phyloP scores from a whole-genome alignment of 2,329 filamentous ascomycete genomes.

The Nigrospora sphaerica region DNA sequence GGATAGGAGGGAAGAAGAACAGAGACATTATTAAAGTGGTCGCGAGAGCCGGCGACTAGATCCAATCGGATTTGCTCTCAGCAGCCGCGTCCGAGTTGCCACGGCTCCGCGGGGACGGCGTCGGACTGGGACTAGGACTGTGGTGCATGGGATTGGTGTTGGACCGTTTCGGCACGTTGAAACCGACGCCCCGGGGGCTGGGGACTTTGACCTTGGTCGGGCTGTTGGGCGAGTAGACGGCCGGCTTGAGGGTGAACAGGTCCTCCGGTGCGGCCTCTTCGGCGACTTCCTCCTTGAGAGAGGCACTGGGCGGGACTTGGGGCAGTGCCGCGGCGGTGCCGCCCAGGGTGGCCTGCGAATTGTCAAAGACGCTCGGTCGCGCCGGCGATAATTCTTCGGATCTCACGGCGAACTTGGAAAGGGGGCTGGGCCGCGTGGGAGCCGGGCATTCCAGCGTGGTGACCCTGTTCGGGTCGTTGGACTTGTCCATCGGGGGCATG shows the following conservation, averaged over 20 bases:
- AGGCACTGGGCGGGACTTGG: slow-evolving; percentile 10
- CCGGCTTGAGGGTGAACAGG: slow-evolving; percentile 38
- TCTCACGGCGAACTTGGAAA: slow-evolving; percentile 11
- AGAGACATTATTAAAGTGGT: no score
- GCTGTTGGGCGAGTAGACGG: slow-evolving; percentile 42
- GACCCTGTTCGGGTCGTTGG: slow-evolving; percentile 24
- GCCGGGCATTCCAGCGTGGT: slow-evolving; percentile 29
- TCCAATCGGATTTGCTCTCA: slow-evolving; percentile 15
- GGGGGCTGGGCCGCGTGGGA: slow-evolving; percentile 21
- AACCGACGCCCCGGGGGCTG: slow-evolving; percentile 36
- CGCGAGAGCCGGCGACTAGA: slow-evolving; percentile 7
- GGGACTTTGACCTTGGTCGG: slow-evolving; percentile 29
- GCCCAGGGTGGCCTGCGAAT: background rate
- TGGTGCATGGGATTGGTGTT: slow-evolving; percentile 12
- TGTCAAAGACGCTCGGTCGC: background rate
- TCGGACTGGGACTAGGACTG: background rate
- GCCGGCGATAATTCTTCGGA: slow-evolving; percentile 10
- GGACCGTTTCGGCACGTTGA: slow-evolving; percentile 21
- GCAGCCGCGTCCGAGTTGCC: slow-evolving; percentile 12
- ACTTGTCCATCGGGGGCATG: slow-evolving; percentile 30
- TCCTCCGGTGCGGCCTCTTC: slow-evolving; percentile 14
- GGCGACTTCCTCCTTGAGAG: slow-evolving; percentile 18
- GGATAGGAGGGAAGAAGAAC: no score
- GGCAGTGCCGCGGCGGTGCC: background rate
- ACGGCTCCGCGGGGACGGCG: slow-evolving; percentile 8